Conservation (phyloP, 2,329 filamentous ascomycete genomes). For the Thielaviopsis euricoi region DNA sequence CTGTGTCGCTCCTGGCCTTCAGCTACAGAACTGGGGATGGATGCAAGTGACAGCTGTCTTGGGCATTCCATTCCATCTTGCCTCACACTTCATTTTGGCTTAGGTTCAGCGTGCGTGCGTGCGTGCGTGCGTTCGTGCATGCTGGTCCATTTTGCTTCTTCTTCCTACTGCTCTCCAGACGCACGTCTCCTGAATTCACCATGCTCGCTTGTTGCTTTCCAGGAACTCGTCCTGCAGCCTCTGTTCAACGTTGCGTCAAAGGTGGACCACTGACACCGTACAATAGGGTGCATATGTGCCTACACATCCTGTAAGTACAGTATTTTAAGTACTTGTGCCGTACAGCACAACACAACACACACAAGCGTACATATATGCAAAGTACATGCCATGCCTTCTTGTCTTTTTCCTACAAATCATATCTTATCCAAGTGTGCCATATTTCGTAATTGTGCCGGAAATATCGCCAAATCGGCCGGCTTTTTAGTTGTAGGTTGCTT, state of each 20-base stretch:
- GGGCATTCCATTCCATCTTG: neutral
- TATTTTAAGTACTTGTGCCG: too few species aligned
- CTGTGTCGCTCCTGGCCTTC: neutral
- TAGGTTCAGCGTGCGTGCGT: too few species aligned
- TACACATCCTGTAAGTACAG: too few species aligned
- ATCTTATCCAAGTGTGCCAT: neutral
- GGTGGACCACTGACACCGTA: neutral
- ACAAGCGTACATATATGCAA: too few species aligned
- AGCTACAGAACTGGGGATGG: neutral
- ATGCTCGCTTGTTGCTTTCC: neutral
- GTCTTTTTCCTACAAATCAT: neutral
- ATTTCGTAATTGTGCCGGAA: neutral
- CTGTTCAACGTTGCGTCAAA: neutral
- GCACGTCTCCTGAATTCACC: neutral
- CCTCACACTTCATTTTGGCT: neutral
- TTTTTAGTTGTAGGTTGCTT: neutral
- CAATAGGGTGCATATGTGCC: neutral
- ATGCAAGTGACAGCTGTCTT: neutral
- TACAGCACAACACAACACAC: too few species aligned
- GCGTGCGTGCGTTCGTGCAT: too few species aligned
- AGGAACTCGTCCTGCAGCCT: neutral
- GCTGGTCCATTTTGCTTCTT: neutral
- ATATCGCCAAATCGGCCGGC: neutral
- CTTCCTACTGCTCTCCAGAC: neutral
- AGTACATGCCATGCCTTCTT: neutral